These are phyloP conservation scores for Psidium guajava DNA, from an alignment of 345 rosid species.

Conservation along the genomic window DNA sequence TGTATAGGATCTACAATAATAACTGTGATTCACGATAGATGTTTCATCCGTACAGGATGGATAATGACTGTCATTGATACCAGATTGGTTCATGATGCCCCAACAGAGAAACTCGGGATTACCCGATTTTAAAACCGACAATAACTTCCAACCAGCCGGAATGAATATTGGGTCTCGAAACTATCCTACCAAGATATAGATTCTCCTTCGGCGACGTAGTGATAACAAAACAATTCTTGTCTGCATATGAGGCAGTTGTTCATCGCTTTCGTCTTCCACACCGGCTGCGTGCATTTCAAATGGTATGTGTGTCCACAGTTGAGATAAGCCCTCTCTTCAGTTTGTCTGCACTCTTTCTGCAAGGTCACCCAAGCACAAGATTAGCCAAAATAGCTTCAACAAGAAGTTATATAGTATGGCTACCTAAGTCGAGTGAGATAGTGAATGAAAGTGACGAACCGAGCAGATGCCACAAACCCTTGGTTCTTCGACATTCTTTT, in stretches of 20 bases:
- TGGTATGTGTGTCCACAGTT: background rate
- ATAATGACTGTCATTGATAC: background rate
- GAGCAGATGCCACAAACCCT: background rate
- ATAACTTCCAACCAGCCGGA: too few relatives aligned
- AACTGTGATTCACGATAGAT: background rate
- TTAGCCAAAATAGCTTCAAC: too few relatives aligned
- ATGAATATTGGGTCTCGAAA: too few relatives aligned
- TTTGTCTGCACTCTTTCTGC: background rate
- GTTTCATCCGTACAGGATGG: accelerated
- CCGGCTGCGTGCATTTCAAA: background rate
- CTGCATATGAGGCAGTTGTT: background rate
- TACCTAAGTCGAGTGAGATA: background rate
- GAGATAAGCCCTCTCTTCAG: background rate
- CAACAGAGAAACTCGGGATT: background rate
- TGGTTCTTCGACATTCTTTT: background rate
- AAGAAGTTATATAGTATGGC: background rate
- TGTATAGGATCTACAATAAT: background rate
- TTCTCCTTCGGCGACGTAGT: background rate
- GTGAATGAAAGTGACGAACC: background rate
- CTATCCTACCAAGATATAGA: background rate
- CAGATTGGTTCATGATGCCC: background rate
- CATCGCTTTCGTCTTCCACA: background rate
- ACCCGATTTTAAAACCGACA: too few relatives aligned
- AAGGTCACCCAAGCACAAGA: background rate
- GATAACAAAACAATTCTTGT: background rate